Percentiles rank a stretch among this genome's conserved stretches.
These are phyloP conservation scores for Scheffersomyces lignicola DNA, from an alignment of 1,139 yeast genomes.

Conservation along the genomic window DNA sequence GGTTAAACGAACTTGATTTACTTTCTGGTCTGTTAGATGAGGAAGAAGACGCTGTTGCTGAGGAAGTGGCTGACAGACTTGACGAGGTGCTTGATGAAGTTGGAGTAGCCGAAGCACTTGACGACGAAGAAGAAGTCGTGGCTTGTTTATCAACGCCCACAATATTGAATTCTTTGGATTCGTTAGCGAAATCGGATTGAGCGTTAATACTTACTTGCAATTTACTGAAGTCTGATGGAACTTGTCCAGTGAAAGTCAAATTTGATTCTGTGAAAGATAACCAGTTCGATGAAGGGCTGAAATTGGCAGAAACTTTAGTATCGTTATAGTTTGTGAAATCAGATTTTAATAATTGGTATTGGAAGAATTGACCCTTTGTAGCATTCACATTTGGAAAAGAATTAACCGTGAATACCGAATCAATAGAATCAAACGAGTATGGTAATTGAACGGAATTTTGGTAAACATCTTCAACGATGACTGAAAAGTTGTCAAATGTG, in stretches of 20 bases:
- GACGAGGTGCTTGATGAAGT: conserved; percentile 24
- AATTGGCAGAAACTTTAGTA: conserved; percentile 51
- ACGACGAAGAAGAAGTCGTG: conserved; percentile 19
- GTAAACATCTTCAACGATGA: conserved; percentile 60
- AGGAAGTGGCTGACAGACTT: conserved; percentile 21
- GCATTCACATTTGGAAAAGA: conserved; percentile 62
- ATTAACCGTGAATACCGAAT: conserved; percentile 54
- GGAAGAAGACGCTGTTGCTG: conserved; percentile 21
- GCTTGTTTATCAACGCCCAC: conserved; percentile 48
- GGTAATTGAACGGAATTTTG: conserved; percentile 65
- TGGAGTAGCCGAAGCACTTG: conserved; percentile 20
- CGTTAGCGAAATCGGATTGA: conserved; percentile 28
- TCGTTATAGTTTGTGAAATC: conserved; percentile 54
- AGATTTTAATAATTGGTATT: conserved; percentile 51
- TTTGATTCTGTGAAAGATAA: conserved; percentile 58
- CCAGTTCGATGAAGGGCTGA: conserved; percentile 54
- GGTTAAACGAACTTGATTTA: conserved; percentile 15
- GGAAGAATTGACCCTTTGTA: conserved; percentile 59
- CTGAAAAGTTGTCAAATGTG: conserved; percentile 48
- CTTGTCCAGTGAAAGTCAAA: conserved; percentile 65
- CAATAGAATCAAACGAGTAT: conserved; percentile 48
- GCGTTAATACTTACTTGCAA: conserved; percentile 57
- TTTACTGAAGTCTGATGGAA: conserved; percentile 58
- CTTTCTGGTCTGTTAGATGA: conserved; percentile 14
- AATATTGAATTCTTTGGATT: conserved; percentile 50